Percentiles rank a stretch among this genome's conserved stretches.
These are phyloP conservation scores for Podila epicladia DNA, from an alignment of 192 early-diverging fungal species.

Conservation along the genomic window DNA sequence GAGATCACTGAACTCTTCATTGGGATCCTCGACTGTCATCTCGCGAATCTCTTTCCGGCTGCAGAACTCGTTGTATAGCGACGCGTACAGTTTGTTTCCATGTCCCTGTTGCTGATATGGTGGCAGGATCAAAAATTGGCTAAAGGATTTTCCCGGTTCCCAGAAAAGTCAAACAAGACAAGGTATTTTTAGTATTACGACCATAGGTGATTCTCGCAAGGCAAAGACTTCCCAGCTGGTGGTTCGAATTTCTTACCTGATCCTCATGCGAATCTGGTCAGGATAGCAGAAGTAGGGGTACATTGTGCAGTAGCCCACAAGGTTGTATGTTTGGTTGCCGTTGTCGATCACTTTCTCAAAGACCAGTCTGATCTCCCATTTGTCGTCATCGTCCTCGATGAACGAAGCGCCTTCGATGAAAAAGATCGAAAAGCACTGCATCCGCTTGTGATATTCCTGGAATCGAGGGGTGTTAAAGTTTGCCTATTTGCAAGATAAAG, in stretches of 20 bases:
- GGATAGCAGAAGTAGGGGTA: conserved; percentile 91
- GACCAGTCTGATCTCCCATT: conserved; percentile 80
- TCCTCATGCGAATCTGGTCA: conserved; percentile 81
- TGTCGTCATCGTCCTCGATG: conserved; percentile 84
- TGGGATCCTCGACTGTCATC: conserved; percentile 92
- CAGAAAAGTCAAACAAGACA: neutral
- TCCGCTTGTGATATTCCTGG: conserved; percentile 77
- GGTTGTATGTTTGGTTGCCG: conserved; percentile 64
- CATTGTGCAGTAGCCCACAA: conserved; percentile 87
- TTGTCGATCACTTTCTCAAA: conserved; percentile 63
- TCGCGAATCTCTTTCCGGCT: conserved; percentile 59
- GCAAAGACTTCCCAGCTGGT: neutral
- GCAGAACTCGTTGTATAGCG: conserved; percentile 65
- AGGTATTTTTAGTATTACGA: neutral
- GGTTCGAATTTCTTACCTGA: conserved; percentile 65
- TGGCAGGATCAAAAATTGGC: conserved; percentile 95
- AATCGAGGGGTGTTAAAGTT: conserved; percentile 75
- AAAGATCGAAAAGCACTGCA: conserved; percentile 84
- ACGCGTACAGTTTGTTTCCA: conserved; percentile 77
- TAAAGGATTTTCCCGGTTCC: conserved; percentile 14
- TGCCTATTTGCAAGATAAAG: conserved; percentile 38
- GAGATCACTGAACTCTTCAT: conserved; percentile 87
- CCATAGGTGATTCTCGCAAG: neutral
- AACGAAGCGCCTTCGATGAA: conserved; percentile 92
- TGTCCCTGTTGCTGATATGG: conserved; percentile 87